phyloP scores from a whole-genome alignment of 192 early-diverging fungal genomes.

The Fimicolochytrium jonesii region DNA sequence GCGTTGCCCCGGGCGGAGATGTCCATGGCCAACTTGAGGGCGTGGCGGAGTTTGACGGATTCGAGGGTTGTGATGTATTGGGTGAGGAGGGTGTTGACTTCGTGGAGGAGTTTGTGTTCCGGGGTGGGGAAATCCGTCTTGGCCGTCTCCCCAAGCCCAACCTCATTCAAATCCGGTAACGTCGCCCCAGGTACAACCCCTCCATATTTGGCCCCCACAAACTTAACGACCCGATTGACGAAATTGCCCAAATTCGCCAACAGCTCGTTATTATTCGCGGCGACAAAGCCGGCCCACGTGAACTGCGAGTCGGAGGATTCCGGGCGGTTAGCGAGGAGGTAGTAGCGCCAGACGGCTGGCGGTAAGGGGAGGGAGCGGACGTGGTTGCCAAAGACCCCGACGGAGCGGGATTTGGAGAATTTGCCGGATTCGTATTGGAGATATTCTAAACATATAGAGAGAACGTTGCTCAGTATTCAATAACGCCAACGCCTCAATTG shows the following conservation, averaged over 20 bases:
- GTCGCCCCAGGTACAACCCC: conserved; percentile 67
- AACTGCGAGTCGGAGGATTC: conserved; percentile 90
- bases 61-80: conserved; percentile 79
- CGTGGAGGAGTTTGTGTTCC: conserved; percentile 73
- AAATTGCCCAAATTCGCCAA: conserved; percentile 96
- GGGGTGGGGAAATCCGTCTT: too few species aligned
- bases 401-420: conserved; percentile 93
- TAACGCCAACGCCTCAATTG: too few species aligned
- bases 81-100: conserved; percentile 73
- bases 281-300: conserved; percentile 87
- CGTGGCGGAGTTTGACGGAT: conserved; percentile 76
- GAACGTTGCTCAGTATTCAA: neutral
- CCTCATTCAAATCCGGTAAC: too few species aligned
- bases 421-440: conserved; percentile 94
- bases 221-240: conserved; percentile 95
- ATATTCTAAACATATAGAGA: conserved; percentile 62
- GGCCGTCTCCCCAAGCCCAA: too few species aligned
- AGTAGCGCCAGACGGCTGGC: conserved; percentile 96
- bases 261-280: conserved; percentile 93
- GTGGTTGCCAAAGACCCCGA: conserved; percentile 97
- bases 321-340: conserved; percentile 85
- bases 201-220: conserved; percentile 87
- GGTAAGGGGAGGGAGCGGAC: conserved; percentile 86
- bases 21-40: conserved; percentile 83
- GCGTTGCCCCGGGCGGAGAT: conserved; percentile 91